phyloP scores from a whole-genome alignment of 73 alveolate species.

The Paraurostyla sp. region DNA sequence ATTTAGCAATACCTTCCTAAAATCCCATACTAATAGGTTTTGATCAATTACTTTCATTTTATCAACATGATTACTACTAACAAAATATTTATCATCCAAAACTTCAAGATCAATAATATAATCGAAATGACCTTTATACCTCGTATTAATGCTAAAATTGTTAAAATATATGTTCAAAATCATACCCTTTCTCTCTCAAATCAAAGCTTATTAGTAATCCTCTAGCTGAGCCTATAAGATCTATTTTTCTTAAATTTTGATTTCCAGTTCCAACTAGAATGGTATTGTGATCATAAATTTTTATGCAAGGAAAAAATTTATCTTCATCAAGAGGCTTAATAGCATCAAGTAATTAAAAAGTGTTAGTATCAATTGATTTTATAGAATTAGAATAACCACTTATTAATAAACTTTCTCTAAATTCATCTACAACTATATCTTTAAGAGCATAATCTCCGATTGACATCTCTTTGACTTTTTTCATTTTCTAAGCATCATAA shows the following conservation, averaged over 20 bases:
- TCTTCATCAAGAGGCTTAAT: neutral
- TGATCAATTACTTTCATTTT: conserved; percentile 37
- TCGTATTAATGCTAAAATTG: neutral
- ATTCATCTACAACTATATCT: conserved; percentile 9
- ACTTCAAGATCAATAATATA: conserved; percentile 6
- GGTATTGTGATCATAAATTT: neutral
- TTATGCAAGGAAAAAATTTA: conserved; percentile 5
- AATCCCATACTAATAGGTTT: conserved; percentile 24
- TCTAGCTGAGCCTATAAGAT: neutral
- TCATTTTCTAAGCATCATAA: neutral
- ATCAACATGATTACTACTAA: conserved; percentile 28
- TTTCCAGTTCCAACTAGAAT: conserved; percentile 28
- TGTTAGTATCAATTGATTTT: neutral
- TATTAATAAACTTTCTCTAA: neutral
- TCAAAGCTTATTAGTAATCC: conserved; percentile 25
- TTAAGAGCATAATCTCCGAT: neutral
- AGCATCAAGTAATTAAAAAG: neutral
- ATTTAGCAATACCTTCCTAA: neutral
- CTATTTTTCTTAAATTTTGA: conserved; percentile 6
- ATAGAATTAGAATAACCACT: neutral
- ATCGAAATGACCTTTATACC: conserved; percentile 24
- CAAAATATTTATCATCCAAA: neutral
- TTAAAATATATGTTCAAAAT: too few species aligned
- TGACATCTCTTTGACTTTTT: neutral
- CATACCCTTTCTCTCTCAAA: conserved; percentile 31